Conservation (phyloP, 2,329 filamentous ascomycete species). For the Scedosporium boydii region DNA sequence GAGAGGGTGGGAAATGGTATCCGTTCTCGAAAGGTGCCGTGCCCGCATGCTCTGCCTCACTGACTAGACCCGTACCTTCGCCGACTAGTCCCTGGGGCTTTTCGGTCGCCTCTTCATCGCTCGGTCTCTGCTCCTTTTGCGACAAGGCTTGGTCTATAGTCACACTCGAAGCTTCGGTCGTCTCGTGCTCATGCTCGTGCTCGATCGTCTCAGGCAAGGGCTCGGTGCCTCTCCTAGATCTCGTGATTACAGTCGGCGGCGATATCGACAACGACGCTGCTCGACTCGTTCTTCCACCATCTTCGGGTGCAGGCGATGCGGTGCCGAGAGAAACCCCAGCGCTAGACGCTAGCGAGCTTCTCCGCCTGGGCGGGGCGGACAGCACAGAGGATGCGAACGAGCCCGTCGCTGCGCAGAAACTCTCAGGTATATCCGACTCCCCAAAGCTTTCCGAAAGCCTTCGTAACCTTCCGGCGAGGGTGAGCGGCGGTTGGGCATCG, state of each 20-base stretch:
- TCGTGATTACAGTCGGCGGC: background rate
- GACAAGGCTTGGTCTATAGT: background rate
- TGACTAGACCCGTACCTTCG: background rate
- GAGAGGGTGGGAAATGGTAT: conserved; percentile 55
- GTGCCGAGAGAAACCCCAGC: background rate
- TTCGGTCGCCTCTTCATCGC: background rate
- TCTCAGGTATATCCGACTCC: conserved; percentile 34
- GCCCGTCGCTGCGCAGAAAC: conserved; percentile 38
- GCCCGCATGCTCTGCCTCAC: conserved; percentile 5
- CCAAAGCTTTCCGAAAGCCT: conserved; percentile 28
- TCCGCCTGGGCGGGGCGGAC: conserved; percentile 4
- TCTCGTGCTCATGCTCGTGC: background rate
- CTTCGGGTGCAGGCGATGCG: background rate
- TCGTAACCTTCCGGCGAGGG: conserved; percentile 15
- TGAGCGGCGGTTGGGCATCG: background rate
- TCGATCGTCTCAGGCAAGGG: background rate
- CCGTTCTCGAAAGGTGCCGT: conserved; percentile 47
- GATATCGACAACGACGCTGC: background rate
- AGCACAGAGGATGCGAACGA: conserved; percentile 32
- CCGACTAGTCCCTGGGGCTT: background rate
- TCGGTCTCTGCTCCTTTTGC: background rate
- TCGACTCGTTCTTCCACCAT: background rate
- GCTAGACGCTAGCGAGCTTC: conserved; percentile 7
- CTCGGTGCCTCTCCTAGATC: background rate
- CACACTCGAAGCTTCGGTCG: too few relatives aligned